Evolutionary conservation across 768 basidiomycete genomes (phyloP), one percentile per base, ranked within the genome.

Genomic region (Clitopilus hobsonii): DNA sequence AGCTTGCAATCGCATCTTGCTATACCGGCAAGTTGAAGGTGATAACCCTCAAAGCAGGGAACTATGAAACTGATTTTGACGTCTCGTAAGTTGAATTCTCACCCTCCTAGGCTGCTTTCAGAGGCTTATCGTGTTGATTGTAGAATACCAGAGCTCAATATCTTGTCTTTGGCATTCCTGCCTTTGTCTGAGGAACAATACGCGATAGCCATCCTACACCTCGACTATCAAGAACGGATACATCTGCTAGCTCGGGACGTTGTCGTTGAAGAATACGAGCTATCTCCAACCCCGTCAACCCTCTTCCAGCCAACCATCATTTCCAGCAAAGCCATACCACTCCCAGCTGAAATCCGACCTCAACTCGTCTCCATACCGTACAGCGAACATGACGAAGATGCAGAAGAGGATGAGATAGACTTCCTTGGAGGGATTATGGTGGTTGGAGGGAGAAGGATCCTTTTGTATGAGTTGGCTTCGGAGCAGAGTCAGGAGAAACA

Each of bases 21-120:
- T 91, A 90, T 62, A 72, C 74, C 0, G 87, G 88, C 36, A 89
- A 82, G 61, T 75, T 94, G 41, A 89, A 82, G 62, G 71, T 89
- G 18, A 67, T 93, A 18, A 65, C 65, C 11, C 66, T 93, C 20
- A 73, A 81, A 51, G 75, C 77, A 14, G 87, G 86, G 16, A 69
- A 71, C 38, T 77, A 80, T 30, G 70, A 73, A n/a, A 64, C 69
- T 13, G 82, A 88, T 38, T 84, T 81, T 54, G 88, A 90, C 63
- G 74, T 78, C 54, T 77, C 79, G 89, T 90, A 62, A 59, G 86
- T 77, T 52, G 50, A 24, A 10, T 8, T 14, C 10, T 47, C 56
- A 18, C 25, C 38, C 53, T 55, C 3, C 16, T 16, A 14, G 29
- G 18, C n/a, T 53, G 51, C 3, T 11, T 38, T 49, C 49, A 25